Evolutionary conservation across 2,329 filamentous ascomycete genomes (phyloP), one percentile per base, ranked within the genome.

Genomic region (Diaporthe sp.): DNA sequence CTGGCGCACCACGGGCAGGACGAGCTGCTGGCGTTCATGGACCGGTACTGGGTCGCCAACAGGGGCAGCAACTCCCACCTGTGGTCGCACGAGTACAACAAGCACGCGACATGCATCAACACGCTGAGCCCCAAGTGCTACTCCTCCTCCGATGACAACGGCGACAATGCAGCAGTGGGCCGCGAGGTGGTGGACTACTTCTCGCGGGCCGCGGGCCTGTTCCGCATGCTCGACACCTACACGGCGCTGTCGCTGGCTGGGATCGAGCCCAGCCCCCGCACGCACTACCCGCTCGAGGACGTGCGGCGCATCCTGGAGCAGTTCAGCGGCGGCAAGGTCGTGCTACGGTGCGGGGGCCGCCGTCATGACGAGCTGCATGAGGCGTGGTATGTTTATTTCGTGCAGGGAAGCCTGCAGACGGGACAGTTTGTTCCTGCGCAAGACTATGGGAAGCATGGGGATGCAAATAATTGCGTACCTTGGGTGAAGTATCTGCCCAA

Each of bases 11-110:
- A 84, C 76, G 84, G 79, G 55, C 84, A 86, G 70, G 75, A 77
- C 19, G 83, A 84, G 17, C 80, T 86, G 13, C 73, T 86, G 7
- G 79, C 77, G 10, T 82, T 80, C 73, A 86, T 86, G 85, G 80
- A 85, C 77, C 80, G 84, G 19, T 85, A 85, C 78, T 87, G 85
- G 85, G 77, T 85, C 47, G 83, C 84, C 15, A 81, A 83, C 70
- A 51, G 83, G 71, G 84, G 84, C 35, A 79, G 81, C 30, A 86
- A 86, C 77, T 79, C 83, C 42, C 81, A 83, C 70, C 80, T 94
- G 78, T 94, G 92, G 92, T 86, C 90, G 78, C 91, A 93, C 82
- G 92, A 94, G 80, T 94, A 91, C 89, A 86, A 88, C 81, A 94
- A 93, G 81, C 92, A 94, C 81, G 93, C 90, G 42, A 94, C 92